Base-by-base conservation (phyloP, 2,329 filamentous ascomycete genomes). In the Fusarium mundagurra region DNA sequence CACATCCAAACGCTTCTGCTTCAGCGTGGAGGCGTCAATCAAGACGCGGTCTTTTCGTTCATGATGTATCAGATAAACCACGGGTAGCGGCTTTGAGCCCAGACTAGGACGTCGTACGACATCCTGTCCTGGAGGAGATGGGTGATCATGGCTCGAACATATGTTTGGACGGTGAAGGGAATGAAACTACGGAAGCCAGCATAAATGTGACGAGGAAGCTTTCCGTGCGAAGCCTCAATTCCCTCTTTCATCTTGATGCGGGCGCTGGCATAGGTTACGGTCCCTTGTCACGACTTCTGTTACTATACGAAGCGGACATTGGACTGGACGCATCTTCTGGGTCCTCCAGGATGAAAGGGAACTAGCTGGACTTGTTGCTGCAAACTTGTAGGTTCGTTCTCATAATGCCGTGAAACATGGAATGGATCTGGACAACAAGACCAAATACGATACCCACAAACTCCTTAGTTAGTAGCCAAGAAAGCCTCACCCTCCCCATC, bases 131-230 rank as follows among this genome's bases (percentile, higher is more conserved):
- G 27, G 29, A 41, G 41, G 43, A 65, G 34, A 27, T 34, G 45
- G 18, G 38, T 27, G 38, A 24, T 47, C 22, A 31, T 47, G 62
- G n/a, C 22, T 60, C 59, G 39, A 57, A 20, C 22, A 54, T 50
- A 39, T 62, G 47, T 45, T 34, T 62, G 38, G 58, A 50, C 36
- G 43, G 53, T 50, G 51, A 48, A 45, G 57, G 67, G 58, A 74
- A 68, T 72, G 63, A 18, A 44, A 45, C 27, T 61, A 36, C 61
- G 54, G 68, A 45, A 55, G 47, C 61, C 67, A 71, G 67, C 68
- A 57, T 62, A 44, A 57, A 45, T 45, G 41, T 36, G 38, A 55
- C 22, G 48, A 61, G 29, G 41, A 55, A 67, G 43, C 61, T 51
- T 71, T 44, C 50, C 31, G 61, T 57, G 39, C 51, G 24, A 67